A percentile compares a stretch with the other conserved stretches of the same genome.
phyloP scores from a whole-genome alignment of 306 rosid genomes.

The Fragaria vesca region DNA sequence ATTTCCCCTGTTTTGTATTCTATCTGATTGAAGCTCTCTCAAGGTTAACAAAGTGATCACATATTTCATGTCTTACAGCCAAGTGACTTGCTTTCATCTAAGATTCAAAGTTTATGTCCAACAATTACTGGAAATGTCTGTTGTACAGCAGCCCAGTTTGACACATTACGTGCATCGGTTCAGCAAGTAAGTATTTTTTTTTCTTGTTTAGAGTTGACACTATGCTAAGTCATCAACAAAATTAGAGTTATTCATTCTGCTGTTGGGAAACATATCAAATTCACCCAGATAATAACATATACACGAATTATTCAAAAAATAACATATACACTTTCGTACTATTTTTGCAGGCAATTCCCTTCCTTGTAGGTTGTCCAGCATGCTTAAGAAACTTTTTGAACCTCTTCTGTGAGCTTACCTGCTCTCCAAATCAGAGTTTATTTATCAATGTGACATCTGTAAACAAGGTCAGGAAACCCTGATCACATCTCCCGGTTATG shows the following conservation, averaged over 20 bases:
- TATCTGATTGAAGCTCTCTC: background rate
- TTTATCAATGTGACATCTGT: slow-evolving; percentile 89
- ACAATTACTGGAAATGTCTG: slow-evolving; percentile 90
- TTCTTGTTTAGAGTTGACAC: background rate
- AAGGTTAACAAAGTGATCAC: slow-evolving; percentile 13
- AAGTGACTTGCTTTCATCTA: slow-evolving; percentile 84
- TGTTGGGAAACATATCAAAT: background rate
- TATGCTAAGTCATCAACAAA: background rate
- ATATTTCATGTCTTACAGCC: slow-evolving; percentile 62
- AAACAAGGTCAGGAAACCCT: slow-evolving; percentile 52
- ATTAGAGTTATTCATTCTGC: slow-evolving; percentile 1
- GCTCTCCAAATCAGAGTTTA: slow-evolving; percentile 95
- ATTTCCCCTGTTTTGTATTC: background rate
- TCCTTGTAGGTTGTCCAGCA: slow-evolving; percentile 98
- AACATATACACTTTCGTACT: background rate
- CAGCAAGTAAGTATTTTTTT: slow-evolving; percentile 62
- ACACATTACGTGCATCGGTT: slow-evolving; percentile 75
- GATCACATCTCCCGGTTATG: slow-evolving; percentile 4
- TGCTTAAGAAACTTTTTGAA: slow-evolving; percentile 97
- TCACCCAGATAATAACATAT: slow-evolving; percentile 1
- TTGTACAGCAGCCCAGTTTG: slow-evolving; percentile 88
- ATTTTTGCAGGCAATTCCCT: slow-evolving; percentile 87
- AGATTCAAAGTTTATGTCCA: slow-evolving; percentile 94
- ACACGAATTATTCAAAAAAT: background rate
- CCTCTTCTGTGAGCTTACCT: slow-evolving; percentile 94